Evolutionary conservation across 2,329 filamentous ascomycete genomes (phyloP), one percentile per base, ranked within the genome.

Genomic region (Pseudocercospora pini-densiflorae): DNA sequence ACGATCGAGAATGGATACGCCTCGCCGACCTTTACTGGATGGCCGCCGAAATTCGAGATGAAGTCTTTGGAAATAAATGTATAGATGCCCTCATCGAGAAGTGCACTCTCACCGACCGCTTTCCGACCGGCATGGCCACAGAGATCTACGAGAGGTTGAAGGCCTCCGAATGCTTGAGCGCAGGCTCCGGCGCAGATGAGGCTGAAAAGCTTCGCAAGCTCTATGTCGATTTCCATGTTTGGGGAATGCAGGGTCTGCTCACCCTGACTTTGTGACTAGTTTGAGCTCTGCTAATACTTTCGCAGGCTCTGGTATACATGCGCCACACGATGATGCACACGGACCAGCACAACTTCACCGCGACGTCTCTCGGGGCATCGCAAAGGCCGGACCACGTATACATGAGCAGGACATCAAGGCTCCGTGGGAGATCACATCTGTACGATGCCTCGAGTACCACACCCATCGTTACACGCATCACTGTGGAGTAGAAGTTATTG

Each of bases 11-110:
- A 47, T 73, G 68, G 73, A 49, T 55, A 5, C 59, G 60, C 2
- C 65, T 76, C 0, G 65, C 65, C 2, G 58, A 67, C 3, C 55
- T 69, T n/a, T 76, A 76, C 64, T 29, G 73, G 12, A 62, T 78
- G 0, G 76, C 71, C 5, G 64, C 68, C 3, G 62, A 68, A 29
- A 19, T 76, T 1, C 53, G 63, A 6, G 75, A 77, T 45, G 67
- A 71, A 24, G 58, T 53, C 3, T 76, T 75, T 65, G 70, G 65
- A 23, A 76, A 77, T 49, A 65, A 64, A 2, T 63, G 73, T 1
- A 55, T 76, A 23, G 65, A 72, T 14, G 68, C 65, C 1, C 33
- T 75, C 5, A 61, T 76, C 8, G 68, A 70, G 45, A 71, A 70
- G 21, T 61, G 74, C 31, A 19, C 57, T 8, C 58, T 64, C 27